phyloP scores from a whole-genome alignment of 768 basidiomycete genomes.

The Leccinum disarticulatum region DNA sequence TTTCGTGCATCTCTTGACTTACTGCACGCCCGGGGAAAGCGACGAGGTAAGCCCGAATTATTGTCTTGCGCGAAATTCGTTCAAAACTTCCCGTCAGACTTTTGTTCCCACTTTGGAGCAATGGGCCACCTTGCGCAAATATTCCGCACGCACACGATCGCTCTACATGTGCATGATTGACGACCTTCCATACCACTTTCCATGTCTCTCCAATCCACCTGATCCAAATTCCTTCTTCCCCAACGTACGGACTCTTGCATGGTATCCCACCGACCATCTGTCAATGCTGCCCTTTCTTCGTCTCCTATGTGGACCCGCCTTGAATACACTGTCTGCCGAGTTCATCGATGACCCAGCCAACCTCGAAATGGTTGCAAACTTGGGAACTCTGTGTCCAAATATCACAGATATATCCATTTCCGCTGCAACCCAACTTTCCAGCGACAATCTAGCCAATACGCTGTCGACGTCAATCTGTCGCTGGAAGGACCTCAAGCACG shows the following conservation, averaged over 20 bases:
- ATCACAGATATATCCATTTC: constrained; percentile 21
- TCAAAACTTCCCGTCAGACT: neutral
- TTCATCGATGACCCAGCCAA: constrained; percentile 19
- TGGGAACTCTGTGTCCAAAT: constrained; percentile 21
- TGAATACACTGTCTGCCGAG: constrained; percentile 20
- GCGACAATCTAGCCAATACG: constrained; percentile 12
- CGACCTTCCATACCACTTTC: constrained; percentile 7
- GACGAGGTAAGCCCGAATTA: constrained; percentile 11
- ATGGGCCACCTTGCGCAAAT: constrained; percentile 23
- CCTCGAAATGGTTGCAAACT: constrained; percentile 11
- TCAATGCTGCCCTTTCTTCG: constrained; percentile 22
- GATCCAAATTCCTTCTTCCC: constrained; percentile 20
- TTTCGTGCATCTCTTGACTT: constrained; percentile 18
- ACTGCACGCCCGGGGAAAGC: neutral
- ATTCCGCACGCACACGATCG: constrained; percentile 20
- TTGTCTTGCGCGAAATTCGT: too few species aligned
- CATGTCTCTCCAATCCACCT: constrained; percentile 17
- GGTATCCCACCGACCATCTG: constrained; percentile 24
- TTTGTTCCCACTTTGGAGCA: constrained; percentile 1
- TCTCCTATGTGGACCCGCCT: constrained; percentile 24
- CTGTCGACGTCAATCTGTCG: constrained; percentile 20
- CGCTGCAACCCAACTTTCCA: constrained; percentile 3
- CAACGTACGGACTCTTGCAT: constrained; percentile 20
- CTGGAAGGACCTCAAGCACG: constrained; percentile 19
- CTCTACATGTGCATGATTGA: constrained; percentile 24